These are phyloP conservation scores for Cadophora luteo-olivacea DNA, from an alignment of 2,329 filamentous ascomycete genomes.

Conservation along the genomic window DNA sequence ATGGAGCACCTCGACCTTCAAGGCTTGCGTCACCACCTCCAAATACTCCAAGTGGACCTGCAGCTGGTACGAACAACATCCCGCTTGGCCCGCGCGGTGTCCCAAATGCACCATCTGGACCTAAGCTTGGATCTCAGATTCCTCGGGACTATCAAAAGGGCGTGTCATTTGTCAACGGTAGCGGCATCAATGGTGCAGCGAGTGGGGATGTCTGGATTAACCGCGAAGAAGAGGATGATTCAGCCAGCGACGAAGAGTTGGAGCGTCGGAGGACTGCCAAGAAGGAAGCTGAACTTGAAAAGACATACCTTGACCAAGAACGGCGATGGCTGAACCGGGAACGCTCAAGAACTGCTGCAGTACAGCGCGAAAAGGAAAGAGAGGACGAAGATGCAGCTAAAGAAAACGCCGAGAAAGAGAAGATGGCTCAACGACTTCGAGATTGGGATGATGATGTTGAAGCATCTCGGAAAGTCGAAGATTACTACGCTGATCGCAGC, in stretches of 20 bases:
- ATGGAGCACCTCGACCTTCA: slow-evolving; percentile 67
- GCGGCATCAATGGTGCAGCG: slow-evolving; percentile 64
- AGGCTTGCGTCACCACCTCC: slow-evolving; percentile 73
- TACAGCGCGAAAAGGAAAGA: slow-evolving; percentile 83
- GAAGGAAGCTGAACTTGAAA: slow-evolving; percentile 77
- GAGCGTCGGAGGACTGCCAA: slow-evolving; percentile 75
- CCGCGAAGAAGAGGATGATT: slow-evolving; percentile 83
- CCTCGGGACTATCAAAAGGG: slow-evolving; percentile 78
- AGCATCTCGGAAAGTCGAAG: slow-evolving; percentile 70
- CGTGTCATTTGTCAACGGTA: slow-evolving; percentile 83
- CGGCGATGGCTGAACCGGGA: slow-evolving; percentile 92
- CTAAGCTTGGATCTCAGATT: slow-evolving; percentile 67
- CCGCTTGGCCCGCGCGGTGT: slow-evolving; percentile 77
- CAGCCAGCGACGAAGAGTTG: slow-evolving; percentile 86
- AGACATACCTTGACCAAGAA: slow-evolving; percentile 83
- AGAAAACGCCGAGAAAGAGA: slow-evolving; percentile 66
- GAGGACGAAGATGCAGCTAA: slow-evolving; percentile 77
- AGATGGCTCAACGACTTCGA: slow-evolving; percentile 73
- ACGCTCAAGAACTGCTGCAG: slow-evolving; percentile 78
- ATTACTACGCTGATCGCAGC: slow-evolving; percentile 88
- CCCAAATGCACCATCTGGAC: slow-evolving; percentile 77
- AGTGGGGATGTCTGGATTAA: slow-evolving; percentile 56
- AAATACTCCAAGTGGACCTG: slow-evolving; percentile 61
- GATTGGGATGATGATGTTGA: slow-evolving; percentile 95
- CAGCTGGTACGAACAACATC: slow-evolving; percentile 72